Conservation (phyloP, 2,329 filamentous ascomycete species). For the Scolecobasidium constrictum region DNA sequence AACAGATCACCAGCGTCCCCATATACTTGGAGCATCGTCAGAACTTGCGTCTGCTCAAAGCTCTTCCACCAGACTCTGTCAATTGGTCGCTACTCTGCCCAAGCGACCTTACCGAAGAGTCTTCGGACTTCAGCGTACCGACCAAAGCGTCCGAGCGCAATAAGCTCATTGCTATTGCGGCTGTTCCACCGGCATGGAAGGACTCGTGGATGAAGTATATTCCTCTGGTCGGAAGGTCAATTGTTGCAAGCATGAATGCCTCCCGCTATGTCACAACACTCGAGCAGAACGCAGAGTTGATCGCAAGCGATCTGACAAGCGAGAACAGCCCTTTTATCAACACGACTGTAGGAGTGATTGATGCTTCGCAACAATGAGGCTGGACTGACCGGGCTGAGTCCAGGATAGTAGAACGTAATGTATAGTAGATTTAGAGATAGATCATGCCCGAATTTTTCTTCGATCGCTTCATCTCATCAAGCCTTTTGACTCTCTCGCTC, state of each 20-base stretch:
- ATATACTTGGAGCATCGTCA: conserved; percentile 25
- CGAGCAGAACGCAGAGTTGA: conserved; percentile 32
- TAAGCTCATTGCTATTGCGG: conserved; percentile 20
- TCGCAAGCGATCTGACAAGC: conserved; percentile 27
- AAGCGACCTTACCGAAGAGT: conserved; percentile 25
- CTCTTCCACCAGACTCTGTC: conserved; percentile 19
- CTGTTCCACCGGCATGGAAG: conserved; percentile 23
- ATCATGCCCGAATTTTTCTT: no score
- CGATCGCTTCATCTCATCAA: no score
- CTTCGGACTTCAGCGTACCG: conserved; percentile 19
- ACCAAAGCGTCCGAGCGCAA: conserved; percentile 15
- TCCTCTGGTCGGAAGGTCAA: conserved; percentile 21
- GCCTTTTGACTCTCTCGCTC: no score
- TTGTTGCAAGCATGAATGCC: conserved; percentile 20
- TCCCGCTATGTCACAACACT: conserved; percentile 25
- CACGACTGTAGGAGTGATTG: conserved; percentile 25
- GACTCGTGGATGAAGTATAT: conserved; percentile 21
- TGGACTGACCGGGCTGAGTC: no score
- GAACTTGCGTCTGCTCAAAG: conserved; percentile 20
- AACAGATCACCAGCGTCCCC: conserved; percentile 20
- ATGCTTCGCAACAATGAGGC: no score
- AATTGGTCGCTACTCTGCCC: conserved; percentile 30
- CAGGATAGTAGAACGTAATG: no score
- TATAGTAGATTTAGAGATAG: no score
- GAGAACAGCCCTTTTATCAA: conserved; percentile 21